Evolutionary conservation across 495 filamentous ascomycete species (phyloP), one percentile per base, ranked within the genome.

Genomic region (Podospora pseudoanserina): DNA sequence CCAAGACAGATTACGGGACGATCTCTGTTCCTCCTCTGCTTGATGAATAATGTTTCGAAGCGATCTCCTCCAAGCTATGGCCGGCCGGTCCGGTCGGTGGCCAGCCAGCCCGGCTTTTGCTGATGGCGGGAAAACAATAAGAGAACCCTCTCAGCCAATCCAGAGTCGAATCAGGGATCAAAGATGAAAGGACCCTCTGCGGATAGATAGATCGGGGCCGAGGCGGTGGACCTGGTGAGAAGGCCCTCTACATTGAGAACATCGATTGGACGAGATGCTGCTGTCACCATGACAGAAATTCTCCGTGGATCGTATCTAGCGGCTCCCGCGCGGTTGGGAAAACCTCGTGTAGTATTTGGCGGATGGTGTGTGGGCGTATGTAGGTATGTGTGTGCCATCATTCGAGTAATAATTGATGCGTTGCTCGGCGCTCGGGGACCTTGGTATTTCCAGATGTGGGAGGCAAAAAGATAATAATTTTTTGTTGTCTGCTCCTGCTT

Each of bases 401-500:
- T 58, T 58, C 5, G 18, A 20, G 55, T 58, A 58, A 58, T 58
- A 58, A 6, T 58, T 58, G 55, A 58, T 58, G 55, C 55, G 55
- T 20, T 58, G 55, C 55, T 58, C 55, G 55, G 55, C 55, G 55
- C 55, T 58, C 55, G 55, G 55, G n/a, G 55, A 26, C 55, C 55
- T 20, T 1, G 19, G n/a, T 26, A 26, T 15, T 58, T 19, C 55
- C 55, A 26, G 3, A 58, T 58, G 55, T 49, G 55, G 55, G 23
- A 58, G 54, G 54, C 18, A 57, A n/a, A 57, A 57, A 57, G 2
- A 23, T 23, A 23, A 23, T 23, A 23, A 23, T 23, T 1, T 23
- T 23, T 23, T 23, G 1, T 23, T 23, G 23, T 23, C 23, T 23
- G 23, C 23, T 58, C 18, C 7, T 49, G 9, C 23, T 23, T 49